Conservation (phyloP, 139 green algal species). For the Chlamydomonas sp. region DNA sequence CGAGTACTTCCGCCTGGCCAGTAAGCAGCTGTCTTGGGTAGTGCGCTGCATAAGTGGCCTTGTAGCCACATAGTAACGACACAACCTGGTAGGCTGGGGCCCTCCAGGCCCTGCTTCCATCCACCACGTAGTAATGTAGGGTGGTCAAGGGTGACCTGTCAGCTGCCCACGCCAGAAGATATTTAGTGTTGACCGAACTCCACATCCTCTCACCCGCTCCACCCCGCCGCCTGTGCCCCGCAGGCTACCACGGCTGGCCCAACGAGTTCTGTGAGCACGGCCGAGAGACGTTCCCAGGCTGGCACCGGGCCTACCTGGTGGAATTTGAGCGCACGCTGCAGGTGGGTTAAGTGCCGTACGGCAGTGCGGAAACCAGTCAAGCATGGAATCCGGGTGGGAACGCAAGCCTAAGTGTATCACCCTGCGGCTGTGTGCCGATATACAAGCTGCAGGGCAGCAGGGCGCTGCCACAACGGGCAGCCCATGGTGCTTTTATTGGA, state of each 20-base stretch:
- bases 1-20: constrained; percentile 37
- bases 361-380: not conserved
- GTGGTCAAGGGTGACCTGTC: too few species aligned
- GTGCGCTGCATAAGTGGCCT: not conserved
- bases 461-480: too few species aligned
- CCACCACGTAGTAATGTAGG: too few species aligned
- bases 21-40: not conserved
- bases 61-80: not conserved
- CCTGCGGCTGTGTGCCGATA: too few species aligned
- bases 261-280: constrained; percentile 38
- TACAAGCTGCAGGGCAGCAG: too few species aligned
- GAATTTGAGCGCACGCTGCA: constrained; percentile 46
- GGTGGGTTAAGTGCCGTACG: not conserved
- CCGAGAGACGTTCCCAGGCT: constrained; percentile 42
- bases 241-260: constrained; percentile 46
- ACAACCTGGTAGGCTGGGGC: not conserved
- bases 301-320: constrained; percentile 45
- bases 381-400: too few species aligned
- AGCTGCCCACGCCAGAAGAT: too few species aligned
- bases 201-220: not conserved
- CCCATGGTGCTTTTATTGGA: too few species aligned
- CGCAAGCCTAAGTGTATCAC: too few species aligned
- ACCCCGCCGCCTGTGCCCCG: not conserved
- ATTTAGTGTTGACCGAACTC: too few species aligned
- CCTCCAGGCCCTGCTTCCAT: too few species aligned